phyloP scores from a whole-genome alignment of 164 flowering plant genomes.

The Piper longum region DNA sequence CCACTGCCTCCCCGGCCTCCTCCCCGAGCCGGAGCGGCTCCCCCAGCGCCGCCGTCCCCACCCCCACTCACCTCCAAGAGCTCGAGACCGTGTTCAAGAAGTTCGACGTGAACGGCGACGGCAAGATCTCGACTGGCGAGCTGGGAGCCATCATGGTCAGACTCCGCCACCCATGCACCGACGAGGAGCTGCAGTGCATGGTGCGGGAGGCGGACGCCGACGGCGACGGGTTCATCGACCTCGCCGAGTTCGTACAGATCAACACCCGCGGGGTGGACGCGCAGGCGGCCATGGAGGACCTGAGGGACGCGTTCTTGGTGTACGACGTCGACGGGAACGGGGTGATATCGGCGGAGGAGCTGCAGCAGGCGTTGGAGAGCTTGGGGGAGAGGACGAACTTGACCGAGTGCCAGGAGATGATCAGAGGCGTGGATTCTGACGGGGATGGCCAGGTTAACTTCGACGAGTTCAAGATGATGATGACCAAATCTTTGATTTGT shows the following conservation, averaged over 20 bases:
- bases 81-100: constrained; percentile 52
- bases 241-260: constrained; percentile 54
- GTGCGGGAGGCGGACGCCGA: constrained; percentile 48
- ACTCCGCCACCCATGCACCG: constrained; percentile 37
- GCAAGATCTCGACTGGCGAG: constrained; percentile 60
- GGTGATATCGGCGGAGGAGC: constrained; percentile 54
- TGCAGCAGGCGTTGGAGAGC: constrained; percentile 40
- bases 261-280: constrained; percentile 45
- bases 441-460: constrained; percentile 58
- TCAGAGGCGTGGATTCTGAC: constrained; percentile 46
- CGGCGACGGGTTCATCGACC: constrained; percentile 65
- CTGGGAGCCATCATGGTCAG: constrained; percentile 47
- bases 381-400: constrained; percentile 50
- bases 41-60: background rate
- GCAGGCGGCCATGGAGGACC: constrained; percentile 24
- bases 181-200: constrained; percentile 44
- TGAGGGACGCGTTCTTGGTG: constrained; percentile 53
- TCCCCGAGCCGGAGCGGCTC: background rate
- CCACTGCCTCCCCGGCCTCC: background rate
- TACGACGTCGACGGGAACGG: constrained; percentile 69
- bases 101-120: constrained; percentile 82
- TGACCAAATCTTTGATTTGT: constrained; percentile 19
- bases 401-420: constrained; percentile 63
- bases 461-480: constrained; percentile 72
- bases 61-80: constrained; percentile 23